Evolutionary conservation across 768 basidiomycete species (phyloP), one percentile per base, ranked within the genome.

Genomic region (Rubroboletus pulcherrimus): DNA sequence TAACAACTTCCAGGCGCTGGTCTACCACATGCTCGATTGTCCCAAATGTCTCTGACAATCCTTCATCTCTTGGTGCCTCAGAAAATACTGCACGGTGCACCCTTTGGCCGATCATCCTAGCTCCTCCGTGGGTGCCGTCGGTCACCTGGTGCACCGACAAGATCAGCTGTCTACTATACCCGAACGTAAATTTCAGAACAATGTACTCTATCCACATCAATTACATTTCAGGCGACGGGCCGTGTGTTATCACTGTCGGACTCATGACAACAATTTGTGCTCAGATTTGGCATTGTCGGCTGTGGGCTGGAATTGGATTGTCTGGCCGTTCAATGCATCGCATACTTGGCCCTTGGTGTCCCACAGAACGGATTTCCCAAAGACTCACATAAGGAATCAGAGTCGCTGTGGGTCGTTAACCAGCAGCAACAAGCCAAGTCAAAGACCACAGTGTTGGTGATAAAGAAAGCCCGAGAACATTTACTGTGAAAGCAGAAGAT

Each of bases 61-160:
- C 69, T 77, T 77, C 79, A 83, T 81, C 80, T 60, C 63, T 50
- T 62, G 66, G 70, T 64, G 78, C 81, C 84, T 85, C 72, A 86
- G 81, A 86, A 58, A n/a, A 63, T 74, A 57, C 53, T 33, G 7
- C 35, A 68, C 61, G 80, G 67, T 80, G 65, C 79, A 77, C 78
- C 60, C 79, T 81, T 85, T 82, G 85, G 84, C 85, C 71, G 79
- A 71, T 63, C 77, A 72, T 79, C 76, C 77, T 74, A 68, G 62
- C 63, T 64, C 30, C 11, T 59, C 61, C 62, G 63, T 79, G 79
- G 81, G 72, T 74, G 76, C 37, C 60, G 56, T 76, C 77, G 75
- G 85, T 85, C 85, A 86, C 84, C 84, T 82, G 76, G 81, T 80
- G 81, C 76, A 77, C 76, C 78, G 56, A 81, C 75, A 74, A n/a